Conservation (phyloP, 495 filamentous ascomycete genomes). For the Saxophila tyrrhenica region DNA sequence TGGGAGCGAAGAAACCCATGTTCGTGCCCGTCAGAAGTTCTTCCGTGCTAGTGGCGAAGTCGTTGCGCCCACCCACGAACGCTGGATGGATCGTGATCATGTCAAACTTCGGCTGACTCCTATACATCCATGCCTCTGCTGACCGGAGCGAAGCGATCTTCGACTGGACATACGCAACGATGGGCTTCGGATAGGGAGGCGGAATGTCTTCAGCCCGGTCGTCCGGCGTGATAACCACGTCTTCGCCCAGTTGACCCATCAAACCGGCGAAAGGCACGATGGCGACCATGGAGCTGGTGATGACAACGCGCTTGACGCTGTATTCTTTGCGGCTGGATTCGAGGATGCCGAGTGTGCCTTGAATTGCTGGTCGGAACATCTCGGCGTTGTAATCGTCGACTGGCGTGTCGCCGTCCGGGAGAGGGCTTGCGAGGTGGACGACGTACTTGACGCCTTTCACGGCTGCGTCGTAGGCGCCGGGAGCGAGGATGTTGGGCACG, state of each 20-base stretch:
- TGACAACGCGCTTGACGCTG: background rate
- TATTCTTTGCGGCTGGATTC: background rate
- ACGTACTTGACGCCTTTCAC: background rate
- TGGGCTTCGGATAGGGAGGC: constrained; percentile 3
- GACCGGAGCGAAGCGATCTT: constrained; percentile 32
- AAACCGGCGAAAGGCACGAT: background rate
- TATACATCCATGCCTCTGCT: constrained; percentile 33
- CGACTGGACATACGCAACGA: constrained; percentile 28
- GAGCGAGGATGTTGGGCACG: background rate
- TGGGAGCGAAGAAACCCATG: too few relatives aligned
- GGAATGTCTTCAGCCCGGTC: background rate
- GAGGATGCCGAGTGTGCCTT: background rate
- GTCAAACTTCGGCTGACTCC: constrained; percentile 35
- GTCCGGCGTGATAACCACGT: background rate
- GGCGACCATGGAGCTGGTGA: background rate
- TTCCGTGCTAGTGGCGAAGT: background rate
- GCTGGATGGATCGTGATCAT: constrained; percentile 37
- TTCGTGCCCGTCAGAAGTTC: background rate
- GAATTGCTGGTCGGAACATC: background rate
- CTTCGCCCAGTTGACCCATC: background rate
- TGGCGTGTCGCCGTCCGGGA: background rate
- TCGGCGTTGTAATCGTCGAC: background rate
- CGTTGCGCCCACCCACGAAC: constrained; percentile 17
- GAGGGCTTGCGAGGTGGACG: background rate
- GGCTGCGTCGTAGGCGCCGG: background rate